Percentiles rank a stretch among this genome's conserved stretches.
Evolutionary conservation across 495 filamentous ascomycete genomes (phyloP).

Genomic region (Daldinia decipiens): DNA sequence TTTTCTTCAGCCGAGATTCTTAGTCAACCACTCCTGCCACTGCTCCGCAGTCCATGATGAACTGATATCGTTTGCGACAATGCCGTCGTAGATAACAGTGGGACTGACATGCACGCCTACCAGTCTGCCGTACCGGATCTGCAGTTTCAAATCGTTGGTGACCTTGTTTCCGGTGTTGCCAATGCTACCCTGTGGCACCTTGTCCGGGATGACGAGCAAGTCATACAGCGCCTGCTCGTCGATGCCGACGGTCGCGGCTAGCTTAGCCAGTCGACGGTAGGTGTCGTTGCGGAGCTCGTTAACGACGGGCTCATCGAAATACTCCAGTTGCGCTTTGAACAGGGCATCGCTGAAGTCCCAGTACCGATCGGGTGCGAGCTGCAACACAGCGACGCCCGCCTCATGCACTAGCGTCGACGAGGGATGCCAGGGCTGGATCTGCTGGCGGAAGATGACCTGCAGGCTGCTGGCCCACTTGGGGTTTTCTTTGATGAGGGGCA

Average conservation of each 20-base stretch:
- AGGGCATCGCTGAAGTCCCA: slow-evolving; percentile 79
- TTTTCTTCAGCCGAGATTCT: slow-evolving; percentile 71
- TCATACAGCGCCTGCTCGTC: slow-evolving; percentile 70
- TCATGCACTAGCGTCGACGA: slow-evolving; percentile 89
- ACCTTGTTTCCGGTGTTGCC: slow-evolving; percentile 81
- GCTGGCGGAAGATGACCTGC: slow-evolving; percentile 84
- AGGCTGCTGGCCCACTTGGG: slow-evolving; percentile 64
- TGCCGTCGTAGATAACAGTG: slow-evolving; percentile 87
- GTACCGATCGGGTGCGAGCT: slow-evolving; percentile 73
- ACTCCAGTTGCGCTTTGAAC: slow-evolving; percentile 75
- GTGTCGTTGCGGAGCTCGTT: slow-evolving; percentile 85
- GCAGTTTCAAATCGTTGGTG: slow-evolving; percentile 84
- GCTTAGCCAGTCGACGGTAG: slow-evolving; percentile 77
- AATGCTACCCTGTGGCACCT: slow-evolving; percentile 67
- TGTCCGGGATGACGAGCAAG: slow-evolving; percentile 71
- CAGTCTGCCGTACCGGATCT: slow-evolving; percentile 82
- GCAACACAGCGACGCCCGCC: slow-evolving; percentile 80
- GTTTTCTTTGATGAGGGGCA: slow-evolving; percentile 65
- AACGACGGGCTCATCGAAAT: slow-evolving; percentile 84
- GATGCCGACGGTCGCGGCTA: slow-evolving; percentile 71
- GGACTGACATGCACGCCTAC: slow-evolving; percentile 88
- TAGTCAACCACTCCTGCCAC: slow-evolving; percentile 86
- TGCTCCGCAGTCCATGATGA: slow-evolving; percentile 80
- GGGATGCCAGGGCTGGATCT: slow-evolving; percentile 97
- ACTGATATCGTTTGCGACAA: slow-evolving; percentile 79